Conservation (phyloP, 2,329 filamentous ascomycete species). For the Colletotrichum sp. region DNA sequence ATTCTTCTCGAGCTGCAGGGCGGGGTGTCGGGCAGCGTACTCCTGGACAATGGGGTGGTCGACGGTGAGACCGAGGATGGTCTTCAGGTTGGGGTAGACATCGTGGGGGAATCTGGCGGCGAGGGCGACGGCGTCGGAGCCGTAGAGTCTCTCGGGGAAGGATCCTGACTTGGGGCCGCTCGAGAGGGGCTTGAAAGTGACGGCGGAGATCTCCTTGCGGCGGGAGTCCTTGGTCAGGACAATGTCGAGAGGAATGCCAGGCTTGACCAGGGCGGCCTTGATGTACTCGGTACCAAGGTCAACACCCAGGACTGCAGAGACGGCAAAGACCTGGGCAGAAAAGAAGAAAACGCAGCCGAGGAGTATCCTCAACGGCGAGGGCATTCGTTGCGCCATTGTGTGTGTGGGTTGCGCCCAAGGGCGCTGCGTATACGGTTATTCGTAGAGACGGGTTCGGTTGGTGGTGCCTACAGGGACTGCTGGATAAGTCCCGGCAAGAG, state of each 20-base stretch:
- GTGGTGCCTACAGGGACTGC: neutral
- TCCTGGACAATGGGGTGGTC: constrained; percentile 67
- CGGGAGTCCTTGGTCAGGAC: constrained; percentile 98
- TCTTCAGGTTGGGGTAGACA: constrained; percentile 93
- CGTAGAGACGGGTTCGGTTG: neutral
- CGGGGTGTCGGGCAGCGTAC: constrained; percentile 80
- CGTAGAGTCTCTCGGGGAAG: constrained; percentile 91
- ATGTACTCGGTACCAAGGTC: constrained; percentile 97
- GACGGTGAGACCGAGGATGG: constrained; percentile 77
- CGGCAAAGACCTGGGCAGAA: constrained; percentile 55
- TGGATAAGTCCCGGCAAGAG: constrained; percentile 8
- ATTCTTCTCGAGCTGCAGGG: constrained; percentile 70
- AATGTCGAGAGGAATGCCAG: constrained; percentile 95
- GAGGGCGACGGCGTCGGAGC: constrained; percentile 88
- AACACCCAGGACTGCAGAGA: constrained; percentile 83
- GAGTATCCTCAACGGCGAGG: constrained; percentile 42
- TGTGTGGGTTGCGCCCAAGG: constrained; percentile 22
- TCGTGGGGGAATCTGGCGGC: constrained; percentile 88
- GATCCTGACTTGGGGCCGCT: constrained; percentile 64
- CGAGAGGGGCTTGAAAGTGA: constrained; percentile 90
- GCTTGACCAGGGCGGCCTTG: constrained; percentile 95
- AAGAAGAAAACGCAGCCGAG: constrained; percentile 48
- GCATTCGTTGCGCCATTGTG: constrained; percentile 36
- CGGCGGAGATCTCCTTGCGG: constrained; percentile 89
- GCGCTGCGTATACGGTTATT: constrained; percentile 4